Conservation (phyloP, 768 basidiomycete species). For the Rhizopogon vinicolor region DNA sequence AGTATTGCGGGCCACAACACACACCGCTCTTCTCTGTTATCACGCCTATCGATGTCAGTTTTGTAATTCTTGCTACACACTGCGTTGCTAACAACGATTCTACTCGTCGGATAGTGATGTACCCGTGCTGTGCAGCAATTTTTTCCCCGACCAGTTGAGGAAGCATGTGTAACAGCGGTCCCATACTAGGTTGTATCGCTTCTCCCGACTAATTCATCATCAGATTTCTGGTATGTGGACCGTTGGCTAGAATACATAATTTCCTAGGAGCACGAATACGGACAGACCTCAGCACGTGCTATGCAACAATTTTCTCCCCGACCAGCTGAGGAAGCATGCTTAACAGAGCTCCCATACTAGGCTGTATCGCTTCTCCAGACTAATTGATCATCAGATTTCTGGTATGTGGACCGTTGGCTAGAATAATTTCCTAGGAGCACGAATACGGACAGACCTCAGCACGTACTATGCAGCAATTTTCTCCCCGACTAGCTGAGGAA, state of each 20-base stretch:
- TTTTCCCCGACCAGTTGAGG: too few species aligned
- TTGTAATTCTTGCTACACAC: background rate
- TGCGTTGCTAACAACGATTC: background rate
- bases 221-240: background rate
- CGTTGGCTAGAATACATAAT: background rate
- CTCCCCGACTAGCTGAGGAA: too few species aligned
- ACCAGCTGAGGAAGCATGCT: too few species aligned
- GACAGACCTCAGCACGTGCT: too few species aligned
- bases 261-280: background rate
- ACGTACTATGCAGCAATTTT: too few species aligned
- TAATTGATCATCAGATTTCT: background rate
- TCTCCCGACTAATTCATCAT: background rate
- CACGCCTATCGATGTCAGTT: background rate
- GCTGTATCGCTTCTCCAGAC: background rate
- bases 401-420: background rate
- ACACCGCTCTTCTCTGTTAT: too few species aligned
- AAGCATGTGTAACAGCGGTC: too few species aligned
- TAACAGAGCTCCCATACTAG: too few species aligned
- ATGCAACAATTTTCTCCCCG: too few species aligned
- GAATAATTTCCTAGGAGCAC: background rate
- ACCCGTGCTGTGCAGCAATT: too few species aligned
- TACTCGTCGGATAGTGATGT: background rate
- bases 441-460: background rate
- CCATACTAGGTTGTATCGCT: background rate
- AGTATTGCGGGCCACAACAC: background rate